Evolutionary conservation across 352 stramenopile genomes (phyloP).

Genomic region (Pythium dissotocum): DNA sequence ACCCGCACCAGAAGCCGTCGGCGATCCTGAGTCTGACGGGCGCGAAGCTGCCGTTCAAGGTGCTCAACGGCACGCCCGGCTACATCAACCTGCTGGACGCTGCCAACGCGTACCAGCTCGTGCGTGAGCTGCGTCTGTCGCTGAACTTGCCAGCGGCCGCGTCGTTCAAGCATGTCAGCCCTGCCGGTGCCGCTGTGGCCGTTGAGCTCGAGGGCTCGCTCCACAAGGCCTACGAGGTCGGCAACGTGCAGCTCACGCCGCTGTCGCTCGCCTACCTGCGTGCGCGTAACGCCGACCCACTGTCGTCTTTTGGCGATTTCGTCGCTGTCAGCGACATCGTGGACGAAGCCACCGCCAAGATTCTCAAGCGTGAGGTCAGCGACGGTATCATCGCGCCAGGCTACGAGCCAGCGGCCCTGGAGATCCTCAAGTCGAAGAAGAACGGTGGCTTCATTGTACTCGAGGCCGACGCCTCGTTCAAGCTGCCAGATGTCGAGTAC

Average conservation of each 20-base stretch:
- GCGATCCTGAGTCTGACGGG: constrained; percentile 69
- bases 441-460: constrained; percentile 99
- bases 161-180: constrained; percentile 99
- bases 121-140: constrained; percentile 94
- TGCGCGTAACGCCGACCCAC: constrained; percentile 97
- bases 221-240: constrained; percentile 94
- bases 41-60: constrained; percentile 82
- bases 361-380: constrained; percentile 98
- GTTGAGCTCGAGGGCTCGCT: constrained; percentile 95
- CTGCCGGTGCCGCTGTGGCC: constrained; percentile 95
- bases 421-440: constrained; percentile 99
- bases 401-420: constrained; percentile 97
- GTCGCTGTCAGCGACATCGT: constrained; percentile 98
- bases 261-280: constrained; percentile 97
- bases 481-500: constrained; percentile 95
- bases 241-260: constrained; percentile 92
- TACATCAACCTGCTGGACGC: constrained; percentile 99
- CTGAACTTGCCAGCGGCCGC: constrained; percentile 93
- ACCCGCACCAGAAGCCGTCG: constrained; percentile 98
- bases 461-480: constrained; percentile 92
- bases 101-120: constrained; percentile 99
- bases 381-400: constrained; percentile 99
- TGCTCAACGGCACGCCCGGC: constrained; percentile 93
- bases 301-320: constrained; percentile 99
- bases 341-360: constrained; percentile 97